phyloP scores from a whole-genome alignment of 352 stramenopile species.

The Globisporangium abappressorium region DNA sequence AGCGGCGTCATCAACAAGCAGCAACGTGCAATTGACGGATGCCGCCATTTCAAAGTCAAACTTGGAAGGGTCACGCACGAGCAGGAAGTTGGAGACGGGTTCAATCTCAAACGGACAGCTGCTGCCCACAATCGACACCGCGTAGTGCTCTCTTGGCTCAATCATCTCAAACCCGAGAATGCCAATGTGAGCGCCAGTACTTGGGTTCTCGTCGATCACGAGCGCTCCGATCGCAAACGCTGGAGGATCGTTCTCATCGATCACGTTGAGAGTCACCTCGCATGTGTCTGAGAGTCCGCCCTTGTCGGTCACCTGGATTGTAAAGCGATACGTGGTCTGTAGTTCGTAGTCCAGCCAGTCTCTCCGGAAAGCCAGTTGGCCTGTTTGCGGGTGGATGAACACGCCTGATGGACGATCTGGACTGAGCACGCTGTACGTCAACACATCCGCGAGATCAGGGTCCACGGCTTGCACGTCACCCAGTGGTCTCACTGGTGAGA shows the following conservation, averaged over 20 bases:
- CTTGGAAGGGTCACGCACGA: slow-evolving; percentile 11
- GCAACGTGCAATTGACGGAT: slow-evolving; percentile 7
- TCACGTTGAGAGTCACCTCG: not conserved
- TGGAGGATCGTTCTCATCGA: slow-evolving; percentile 9
- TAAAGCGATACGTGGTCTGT: slow-evolving; percentile 16
- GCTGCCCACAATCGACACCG: slow-evolving; percentile 15
- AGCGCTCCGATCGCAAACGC: not conserved
- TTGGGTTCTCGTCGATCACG: slow-evolving; percentile 10
- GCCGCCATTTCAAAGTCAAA: slow-evolving; percentile 16
- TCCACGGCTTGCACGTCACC: slow-evolving; percentile 1
- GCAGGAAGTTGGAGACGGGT: not conserved
- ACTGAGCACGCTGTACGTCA: slow-evolving; percentile 21
- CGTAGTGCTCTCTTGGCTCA: slow-evolving; percentile 16
- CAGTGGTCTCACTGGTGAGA: not conserved
- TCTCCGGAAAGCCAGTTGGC: slow-evolving; percentile 20
- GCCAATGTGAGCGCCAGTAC: slow-evolving; percentile 1
- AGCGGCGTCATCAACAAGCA: slow-evolving; percentile 6
- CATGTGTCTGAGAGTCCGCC: slow-evolving; percentile 9
- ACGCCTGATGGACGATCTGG: slow-evolving; percentile 24
- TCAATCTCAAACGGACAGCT: slow-evolving; percentile 25
- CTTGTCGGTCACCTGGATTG: slow-evolving; percentile 22
- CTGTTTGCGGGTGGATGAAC: slow-evolving; percentile 24
- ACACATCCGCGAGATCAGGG: slow-evolving; percentile 9
- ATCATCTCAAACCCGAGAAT: not conserved
- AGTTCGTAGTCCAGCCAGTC: slow-evolving; percentile 36